A percentile compares a stretch with the other conserved stretches of the same genome.
phyloP scores from a whole-genome alignment of 2,329 filamentous ascomycete genomes.

The Microcera coccophila region DNA sequence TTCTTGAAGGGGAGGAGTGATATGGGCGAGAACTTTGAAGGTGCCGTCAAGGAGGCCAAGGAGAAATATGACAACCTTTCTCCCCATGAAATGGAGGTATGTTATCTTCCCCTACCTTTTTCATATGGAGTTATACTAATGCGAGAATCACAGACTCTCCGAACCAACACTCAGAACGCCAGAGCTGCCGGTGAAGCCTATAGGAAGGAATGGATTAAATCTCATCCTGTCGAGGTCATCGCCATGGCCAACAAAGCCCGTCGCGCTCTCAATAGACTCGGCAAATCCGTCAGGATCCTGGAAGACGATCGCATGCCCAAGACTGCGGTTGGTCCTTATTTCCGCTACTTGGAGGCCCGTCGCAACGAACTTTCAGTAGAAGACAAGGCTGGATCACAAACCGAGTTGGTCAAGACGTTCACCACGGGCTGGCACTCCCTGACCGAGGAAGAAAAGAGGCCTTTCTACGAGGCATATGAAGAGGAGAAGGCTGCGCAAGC shows the following conservation, averaged over 20 bases:
- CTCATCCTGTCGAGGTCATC: constrained; percentile 38
- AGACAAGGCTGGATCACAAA: constrained; percentile 9
- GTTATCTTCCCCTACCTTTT: no score
- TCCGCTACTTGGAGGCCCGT: no score
- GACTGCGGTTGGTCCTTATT: constrained; percentile 31
- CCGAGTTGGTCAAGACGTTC: constrained; percentile 25
- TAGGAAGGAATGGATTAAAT: constrained; percentile 48
- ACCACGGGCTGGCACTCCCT: constrained; percentile 49
- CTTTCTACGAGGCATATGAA: constrained; percentile 31
- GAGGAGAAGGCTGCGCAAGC: constrained; percentile 21
- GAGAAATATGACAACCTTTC: constrained; percentile 39
- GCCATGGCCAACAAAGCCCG: constrained; percentile 48
- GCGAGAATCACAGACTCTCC: no score
- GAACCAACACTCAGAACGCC: no score
- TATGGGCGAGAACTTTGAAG: constrained; percentile 9
- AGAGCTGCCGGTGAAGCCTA: constrained; percentile 36
- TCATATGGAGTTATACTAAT: no score
- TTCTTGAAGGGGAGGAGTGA: constrained; percentile 19
- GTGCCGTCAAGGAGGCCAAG: constrained; percentile 27
- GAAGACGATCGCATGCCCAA: constrained; percentile 48
- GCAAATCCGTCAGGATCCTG: constrained; percentile 30
- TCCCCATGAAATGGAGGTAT: not conserved
- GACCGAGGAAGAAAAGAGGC: constrained; percentile 39
- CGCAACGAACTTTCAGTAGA: no score
- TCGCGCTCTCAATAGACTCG: constrained; percentile 33